A percentile compares a stretch with the other conserved stretches of the same genome.
These are phyloP conservation scores for Erigeron philadelphicus DNA, from an alignment of 140 eudicot genomes.

Conservation along the genomic window DNA sequence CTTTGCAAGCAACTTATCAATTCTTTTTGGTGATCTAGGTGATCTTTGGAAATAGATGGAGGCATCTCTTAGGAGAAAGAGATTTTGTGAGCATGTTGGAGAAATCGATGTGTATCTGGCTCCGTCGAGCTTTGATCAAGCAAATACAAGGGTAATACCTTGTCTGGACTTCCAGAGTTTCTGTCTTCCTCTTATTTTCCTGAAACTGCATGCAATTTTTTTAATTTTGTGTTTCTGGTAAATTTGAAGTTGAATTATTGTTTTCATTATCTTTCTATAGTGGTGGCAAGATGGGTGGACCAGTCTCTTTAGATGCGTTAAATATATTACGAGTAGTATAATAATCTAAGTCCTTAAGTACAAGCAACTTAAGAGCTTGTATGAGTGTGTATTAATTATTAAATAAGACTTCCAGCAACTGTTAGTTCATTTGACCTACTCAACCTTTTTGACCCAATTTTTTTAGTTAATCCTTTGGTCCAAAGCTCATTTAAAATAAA, in stretches of 20 bases:
- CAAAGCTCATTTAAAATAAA: too few relatives aligned
- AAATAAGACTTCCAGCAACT: too few relatives aligned
- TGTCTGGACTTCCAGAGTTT: neutral
- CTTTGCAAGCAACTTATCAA: neutral
- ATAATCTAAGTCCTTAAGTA: too few relatives aligned
- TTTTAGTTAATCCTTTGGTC: too few relatives aligned
- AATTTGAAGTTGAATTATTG: constrained; percentile 2
- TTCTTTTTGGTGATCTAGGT: constrained; percentile 42
- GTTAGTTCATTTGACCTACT: too few relatives aligned
- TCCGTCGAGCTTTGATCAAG: constrained; percentile 97
- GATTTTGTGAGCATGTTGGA: constrained; percentile 97
- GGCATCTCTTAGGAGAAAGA: constrained; percentile 85
- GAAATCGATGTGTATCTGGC: constrained; percentile 87
- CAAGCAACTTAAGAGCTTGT: too few relatives aligned
- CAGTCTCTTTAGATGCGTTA: too few relatives aligned
- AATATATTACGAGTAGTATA: too few relatives aligned
- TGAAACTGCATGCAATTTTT: constrained; percentile 1
- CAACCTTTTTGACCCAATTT: too few relatives aligned
- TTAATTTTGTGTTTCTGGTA: neutral
- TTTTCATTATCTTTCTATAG: neutral
- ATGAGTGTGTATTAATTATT: too few relatives aligned
- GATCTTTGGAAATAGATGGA: constrained; percentile 96
- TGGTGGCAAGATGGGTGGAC: too few relatives aligned
- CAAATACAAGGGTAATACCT: constrained; percentile 73
- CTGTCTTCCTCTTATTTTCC: neutral